Evolutionary conservation across 1,284 basidiomycete genomes (phyloP).

Genomic region (Salmacisia buchloeana): DNA sequence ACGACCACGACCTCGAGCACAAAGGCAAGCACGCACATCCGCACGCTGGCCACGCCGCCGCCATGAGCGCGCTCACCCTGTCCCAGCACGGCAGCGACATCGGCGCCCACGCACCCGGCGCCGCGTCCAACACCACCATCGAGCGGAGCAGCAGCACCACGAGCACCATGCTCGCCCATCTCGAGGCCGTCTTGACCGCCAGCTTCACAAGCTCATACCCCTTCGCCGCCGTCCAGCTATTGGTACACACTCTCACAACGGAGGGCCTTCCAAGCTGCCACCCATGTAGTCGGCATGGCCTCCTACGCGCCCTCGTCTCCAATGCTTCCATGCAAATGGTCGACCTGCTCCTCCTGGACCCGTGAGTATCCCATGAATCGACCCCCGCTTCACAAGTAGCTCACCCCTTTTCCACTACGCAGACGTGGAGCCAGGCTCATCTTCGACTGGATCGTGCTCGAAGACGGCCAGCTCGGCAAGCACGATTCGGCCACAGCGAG

Average conservation of each 20-base stretch:
- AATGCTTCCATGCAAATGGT: background rate
- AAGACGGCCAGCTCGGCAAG: background rate
- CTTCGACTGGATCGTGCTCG: slow-evolving; percentile 1
- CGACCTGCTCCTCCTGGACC: background rate
- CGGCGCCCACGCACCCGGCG: too few relatives aligned
- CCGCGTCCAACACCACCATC: too few relatives aligned
- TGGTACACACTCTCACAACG: background rate
- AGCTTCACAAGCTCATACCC: background rate
- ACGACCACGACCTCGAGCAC: too few relatives aligned
- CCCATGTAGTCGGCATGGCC: background rate
- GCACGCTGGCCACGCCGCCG: too few relatives aligned
- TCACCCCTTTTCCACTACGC: background rate
- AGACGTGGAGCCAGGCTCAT: background rate
- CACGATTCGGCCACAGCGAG: background rate
- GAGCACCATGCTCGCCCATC: background rate
- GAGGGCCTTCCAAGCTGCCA: background rate
- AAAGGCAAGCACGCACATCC: too few relatives aligned
- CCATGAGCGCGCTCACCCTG: too few relatives aligned
- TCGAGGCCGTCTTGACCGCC: background rate
- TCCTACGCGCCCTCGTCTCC: background rate
- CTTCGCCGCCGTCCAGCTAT: background rate
- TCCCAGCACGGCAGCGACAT: too few relatives aligned
- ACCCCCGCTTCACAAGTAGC: background rate
- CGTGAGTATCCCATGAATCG: background rate
- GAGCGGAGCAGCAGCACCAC: background rate